Evolutionary conservation across 352 stramenopile genomes (phyloP).

Genomic region (Pythium scleroteichum): DNA sequence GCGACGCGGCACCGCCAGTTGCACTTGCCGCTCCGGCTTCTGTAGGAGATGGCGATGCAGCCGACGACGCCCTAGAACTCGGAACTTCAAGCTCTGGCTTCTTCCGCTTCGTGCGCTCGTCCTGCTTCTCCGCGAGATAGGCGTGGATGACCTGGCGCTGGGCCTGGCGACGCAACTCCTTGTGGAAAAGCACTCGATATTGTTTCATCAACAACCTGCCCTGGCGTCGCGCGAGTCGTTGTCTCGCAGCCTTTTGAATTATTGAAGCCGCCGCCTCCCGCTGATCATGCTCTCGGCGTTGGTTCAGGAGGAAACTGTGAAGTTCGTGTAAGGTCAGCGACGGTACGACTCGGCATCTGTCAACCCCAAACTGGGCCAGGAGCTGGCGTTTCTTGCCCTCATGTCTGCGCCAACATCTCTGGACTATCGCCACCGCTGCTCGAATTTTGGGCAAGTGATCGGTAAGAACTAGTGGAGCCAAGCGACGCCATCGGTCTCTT

Average conservation of each 20-base stretch:
- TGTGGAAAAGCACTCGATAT: slow-evolving; percentile 49
- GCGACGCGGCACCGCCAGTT: background rate
- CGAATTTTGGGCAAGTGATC: slow-evolving; percentile 31
- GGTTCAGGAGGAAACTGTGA: slow-evolving; percentile 24
- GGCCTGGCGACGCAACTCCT: slow-evolving; percentile 47
- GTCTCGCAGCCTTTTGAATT: slow-evolving; percentile 41
- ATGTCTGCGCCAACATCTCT: slow-evolving; percentile 2
- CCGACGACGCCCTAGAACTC: background rate
- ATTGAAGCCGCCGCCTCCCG: background rate
- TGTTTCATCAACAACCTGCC: slow-evolving; percentile 40
- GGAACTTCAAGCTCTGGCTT: background rate
- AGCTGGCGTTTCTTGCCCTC: background rate
- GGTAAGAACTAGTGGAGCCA: slow-evolving; percentile 31
- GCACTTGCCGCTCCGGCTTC: slow-evolving; percentile 1
- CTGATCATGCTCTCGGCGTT: slow-evolving; percentile 16
- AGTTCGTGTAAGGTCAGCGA: slow-evolving; percentile 26
- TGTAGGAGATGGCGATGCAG: background rate
- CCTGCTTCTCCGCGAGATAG: slow-evolving; percentile 43
- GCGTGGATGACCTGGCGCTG: slow-evolving; percentile 58
- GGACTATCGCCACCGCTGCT: background rate
- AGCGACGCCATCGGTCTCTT: slow-evolving; percentile 36
- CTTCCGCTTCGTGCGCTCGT: slow-evolving; percentile 32
- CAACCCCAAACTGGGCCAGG: background rate
- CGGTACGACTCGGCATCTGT: too few relatives aligned
- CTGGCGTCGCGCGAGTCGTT: slow-evolving; percentile 31